Evolutionary conservation across 1,284 basidiomycete genomes (phyloP).

Genomic region (Cystobasidium sp.): DNA sequence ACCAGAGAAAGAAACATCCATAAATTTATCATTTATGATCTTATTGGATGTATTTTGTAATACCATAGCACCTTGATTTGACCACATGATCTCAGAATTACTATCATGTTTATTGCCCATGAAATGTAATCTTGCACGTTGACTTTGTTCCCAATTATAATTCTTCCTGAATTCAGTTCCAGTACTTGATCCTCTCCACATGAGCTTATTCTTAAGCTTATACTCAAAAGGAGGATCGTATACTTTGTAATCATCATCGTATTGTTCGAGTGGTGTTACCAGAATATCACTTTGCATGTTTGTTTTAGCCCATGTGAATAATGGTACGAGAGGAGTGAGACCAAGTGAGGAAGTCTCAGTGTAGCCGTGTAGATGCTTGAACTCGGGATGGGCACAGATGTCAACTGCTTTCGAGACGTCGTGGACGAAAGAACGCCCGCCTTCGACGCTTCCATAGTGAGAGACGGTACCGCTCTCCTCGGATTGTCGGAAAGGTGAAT

Average conservation of each 20-base stretch:
- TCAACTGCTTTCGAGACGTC: constrained; percentile 53
- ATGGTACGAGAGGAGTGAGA: constrained; percentile 52
- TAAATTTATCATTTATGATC: constrained; percentile 51
- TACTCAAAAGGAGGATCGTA: constrained; percentile 53
- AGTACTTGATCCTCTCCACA: constrained; percentile 54
- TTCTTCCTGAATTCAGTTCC: constrained; percentile 52
- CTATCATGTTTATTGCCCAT: constrained; percentile 49
- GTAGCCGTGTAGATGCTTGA: constrained; percentile 54
- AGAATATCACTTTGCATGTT: constrained; percentile 54
- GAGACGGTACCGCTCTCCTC: constrained; percentile 49
- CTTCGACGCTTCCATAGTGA: constrained; percentile 6
- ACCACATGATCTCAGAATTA: constrained; percentile 46
- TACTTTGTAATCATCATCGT: constrained; percentile 54
- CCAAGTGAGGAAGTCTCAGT: constrained; percentile 51
- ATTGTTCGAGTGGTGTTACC: constrained; percentile 55
- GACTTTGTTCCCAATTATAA: constrained; percentile 52
- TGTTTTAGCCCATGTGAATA: constrained; percentile 56
- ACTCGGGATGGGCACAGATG: constrained; percentile 55
- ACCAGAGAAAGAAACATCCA: constrained; percentile 54
- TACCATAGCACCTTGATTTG: constrained; percentile 44
- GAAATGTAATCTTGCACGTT: constrained; percentile 54
- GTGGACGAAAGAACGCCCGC: constrained; percentile 53
- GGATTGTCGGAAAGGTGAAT: constrained; percentile 50
- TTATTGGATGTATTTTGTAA: constrained; percentile 38
- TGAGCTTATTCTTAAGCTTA: constrained; percentile 48